phyloP scores from a whole-genome alignment of 495 filamentous ascomycete genomes.

The Neurospora sp. region DNA sequence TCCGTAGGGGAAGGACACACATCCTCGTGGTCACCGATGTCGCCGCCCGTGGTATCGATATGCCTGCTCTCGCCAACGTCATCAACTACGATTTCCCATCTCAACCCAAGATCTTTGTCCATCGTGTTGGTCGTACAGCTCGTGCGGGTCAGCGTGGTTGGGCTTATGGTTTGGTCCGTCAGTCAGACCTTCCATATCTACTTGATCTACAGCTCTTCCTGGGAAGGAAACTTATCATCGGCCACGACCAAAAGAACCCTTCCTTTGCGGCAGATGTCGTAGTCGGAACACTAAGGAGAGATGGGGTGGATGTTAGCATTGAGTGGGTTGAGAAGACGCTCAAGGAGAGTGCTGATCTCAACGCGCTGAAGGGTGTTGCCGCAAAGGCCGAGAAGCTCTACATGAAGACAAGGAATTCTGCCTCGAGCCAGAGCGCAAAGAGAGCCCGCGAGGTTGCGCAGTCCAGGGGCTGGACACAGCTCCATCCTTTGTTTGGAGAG shows the following conservation, averaged over 20 bases:
- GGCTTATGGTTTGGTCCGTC: slow-evolving; percentile 84
- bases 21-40: slow-evolving; percentile 97
- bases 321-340: slow-evolving; percentile 75
- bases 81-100: slow-evolving; percentile 98
- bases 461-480: slow-evolving; percentile 54
- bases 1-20: slow-evolving; percentile 71
- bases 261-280: slow-evolving; percentile 75
- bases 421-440: slow-evolving; percentile 79
- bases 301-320: slow-evolving; percentile 56
- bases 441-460: slow-evolving; percentile 63
- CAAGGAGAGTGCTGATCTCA: slow-evolving; percentile 63
- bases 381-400: slow-evolving; percentile 90
- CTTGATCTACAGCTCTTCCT: slow-evolving; percentile 94
- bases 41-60: slow-evolving; percentile 94
- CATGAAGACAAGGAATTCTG: slow-evolving; percentile 75
- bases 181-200: slow-evolving; percentile 79
- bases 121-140: slow-evolving; percentile 91
- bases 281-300: slow-evolving; percentile 60
- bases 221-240: slow-evolving; percentile 65
- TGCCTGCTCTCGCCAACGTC: slow-evolving; percentile 89
- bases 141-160: slow-evolving; percentile 85
- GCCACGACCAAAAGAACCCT: slow-evolving; percentile 41
- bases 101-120: slow-evolving; percentile 93
- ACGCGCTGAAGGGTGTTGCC: slow-evolving; percentile 57
- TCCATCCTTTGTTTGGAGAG: slow-evolving; percentile 70